These are phyloP conservation scores for Paramecium bursaria DNA, from an alignment of 73 alveolate genomes.

Conservation along the genomic window DNA sequence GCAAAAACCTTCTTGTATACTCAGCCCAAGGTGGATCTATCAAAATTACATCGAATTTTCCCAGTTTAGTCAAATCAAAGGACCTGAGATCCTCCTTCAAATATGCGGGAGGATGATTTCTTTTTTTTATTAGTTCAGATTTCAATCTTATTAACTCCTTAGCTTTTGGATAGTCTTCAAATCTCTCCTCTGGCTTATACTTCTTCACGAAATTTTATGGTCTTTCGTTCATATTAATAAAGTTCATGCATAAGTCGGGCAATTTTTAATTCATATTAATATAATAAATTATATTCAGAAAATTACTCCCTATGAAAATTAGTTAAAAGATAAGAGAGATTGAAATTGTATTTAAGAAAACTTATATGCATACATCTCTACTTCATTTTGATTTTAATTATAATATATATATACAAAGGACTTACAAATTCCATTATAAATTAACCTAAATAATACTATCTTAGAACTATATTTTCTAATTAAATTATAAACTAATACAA, in stretches of 20 bases:
- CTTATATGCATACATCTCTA: too few species aligned
- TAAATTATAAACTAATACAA: too few species aligned
- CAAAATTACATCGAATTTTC: slow-evolving; percentile 95
- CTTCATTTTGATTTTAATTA: too few species aligned
- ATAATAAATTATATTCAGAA: too few species aligned
- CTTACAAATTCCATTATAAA: too few species aligned
- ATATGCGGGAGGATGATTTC: slow-evolving; percentile 88
- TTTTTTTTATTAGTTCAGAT: slow-evolving; percentile 81
- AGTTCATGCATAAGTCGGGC: slow-evolving; percentile 56
- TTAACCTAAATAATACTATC: too few species aligned
- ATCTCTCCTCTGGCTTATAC: slow-evolving; percentile 67
- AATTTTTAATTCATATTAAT: too few species aligned
- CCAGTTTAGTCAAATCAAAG: slow-evolving; percentile 83
- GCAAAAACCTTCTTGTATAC: slow-evolving; percentile 62
- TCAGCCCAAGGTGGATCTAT: slow-evolving; percentile 98
- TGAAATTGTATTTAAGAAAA: too few species aligned
- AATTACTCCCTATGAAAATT: too few species aligned
- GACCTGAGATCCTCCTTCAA: slow-evolving; percentile 84
- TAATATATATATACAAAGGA: too few species aligned
- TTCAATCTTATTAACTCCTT: slow-evolving; percentile 84
- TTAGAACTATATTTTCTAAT: too few species aligned
- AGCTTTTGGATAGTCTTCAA: slow-evolving; percentile 82
- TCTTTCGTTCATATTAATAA: slow-evolving; percentile 62
- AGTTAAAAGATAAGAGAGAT: too few species aligned
- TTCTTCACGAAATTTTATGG: slow-evolving; percentile 66